Percentiles rank a stretch among this genome's conserved stretches.
Conservation (phyloP, 805 yeast genomes). For the Starmerella gropengiesseri region DNA sequence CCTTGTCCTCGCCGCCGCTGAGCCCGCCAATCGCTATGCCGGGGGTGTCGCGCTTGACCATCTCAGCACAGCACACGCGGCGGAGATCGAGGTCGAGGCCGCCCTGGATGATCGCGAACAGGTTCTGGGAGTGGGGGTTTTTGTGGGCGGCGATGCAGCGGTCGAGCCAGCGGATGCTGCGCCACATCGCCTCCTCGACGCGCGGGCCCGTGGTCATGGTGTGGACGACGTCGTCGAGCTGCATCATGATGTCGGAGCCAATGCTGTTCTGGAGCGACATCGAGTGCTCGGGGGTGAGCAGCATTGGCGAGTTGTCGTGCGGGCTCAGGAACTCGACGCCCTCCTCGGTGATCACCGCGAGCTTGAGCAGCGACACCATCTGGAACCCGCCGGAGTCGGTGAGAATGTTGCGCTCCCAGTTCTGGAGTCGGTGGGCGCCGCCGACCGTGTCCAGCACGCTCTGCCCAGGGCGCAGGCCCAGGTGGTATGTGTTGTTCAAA, state of each 20-base stretch:
- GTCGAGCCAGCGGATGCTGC: slow-evolving; percentile 37
- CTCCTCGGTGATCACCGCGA: slow-evolving; percentile 38
- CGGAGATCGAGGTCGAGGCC: slow-evolving; percentile 35
- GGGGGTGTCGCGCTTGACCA: slow-evolving; percentile 36
- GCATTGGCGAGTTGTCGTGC: slow-evolving; percentile 39
- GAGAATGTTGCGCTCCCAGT: slow-evolving; percentile 35
- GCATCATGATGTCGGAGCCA: slow-evolving; percentile 40
- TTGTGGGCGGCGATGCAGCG: slow-evolving; percentile 37
- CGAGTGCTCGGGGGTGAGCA: slow-evolving; percentile 39
- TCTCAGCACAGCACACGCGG: slow-evolving; percentile 33
- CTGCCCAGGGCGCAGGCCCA: slow-evolving; percentile 37
- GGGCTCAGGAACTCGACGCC: slow-evolving; percentile 38
- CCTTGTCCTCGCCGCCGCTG: slow-evolving; percentile 39
- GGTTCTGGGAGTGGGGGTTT: slow-evolving; percentile 34
- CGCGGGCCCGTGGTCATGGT: slow-evolving; percentile 37
- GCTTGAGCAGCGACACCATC: slow-evolving; percentile 36
- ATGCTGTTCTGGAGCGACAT: slow-evolving; percentile 36
- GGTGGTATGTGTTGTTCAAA: slow-evolving; percentile 36
- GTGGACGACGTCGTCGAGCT: slow-evolving; percentile 37
- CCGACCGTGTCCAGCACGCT: slow-evolving; percentile 34
- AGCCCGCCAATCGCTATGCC: slow-evolving; percentile 40
- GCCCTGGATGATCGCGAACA: slow-evolving; percentile 38
- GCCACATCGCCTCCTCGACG: slow-evolving; percentile 38
- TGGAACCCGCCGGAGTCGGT: slow-evolving; percentile 40
- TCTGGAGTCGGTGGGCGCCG: slow-evolving; percentile 36